Evolutionary conservation across 2,329 filamentous ascomycete genomes (phyloP).

Genomic region (Colletotrichum sansevieriae): DNA sequence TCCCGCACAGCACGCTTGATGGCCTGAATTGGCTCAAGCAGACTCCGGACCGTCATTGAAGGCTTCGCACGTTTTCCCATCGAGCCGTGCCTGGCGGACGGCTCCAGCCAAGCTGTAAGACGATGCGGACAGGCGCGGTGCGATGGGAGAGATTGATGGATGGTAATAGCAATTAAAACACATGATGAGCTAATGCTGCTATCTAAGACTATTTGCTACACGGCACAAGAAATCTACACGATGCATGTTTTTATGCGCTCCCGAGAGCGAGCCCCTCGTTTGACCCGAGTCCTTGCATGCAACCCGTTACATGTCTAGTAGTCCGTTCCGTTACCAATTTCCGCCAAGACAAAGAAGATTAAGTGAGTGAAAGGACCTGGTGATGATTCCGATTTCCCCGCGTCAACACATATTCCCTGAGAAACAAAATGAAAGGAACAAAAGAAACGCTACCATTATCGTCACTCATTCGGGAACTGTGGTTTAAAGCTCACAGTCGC

Average conservation of each 20-base stretch:
- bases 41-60: no score
- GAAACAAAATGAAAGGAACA: constrained; percentile 21
- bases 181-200: constrained; percentile 6
- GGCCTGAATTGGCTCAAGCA: neutral
- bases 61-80: neutral
- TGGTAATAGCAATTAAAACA: constrained; percentile 21
- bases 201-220: constrained; percentile 30
- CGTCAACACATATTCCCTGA: neutral
- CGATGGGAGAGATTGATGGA: neutral
- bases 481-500: no score
- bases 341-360: constrained; percentile 29
- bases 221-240: constrained; percentile 36
- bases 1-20: neutral
- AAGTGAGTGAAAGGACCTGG: constrained; percentile 22
- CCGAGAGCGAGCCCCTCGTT: constrained; percentile 23
- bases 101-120: neutral
- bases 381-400: neutral
- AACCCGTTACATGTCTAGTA: constrained; percentile 38
- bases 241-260: constrained; percentile 37
- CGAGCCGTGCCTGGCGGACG: neutral
- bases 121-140: neutral
- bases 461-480: neutral
- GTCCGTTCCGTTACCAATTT: constrained; percentile 13
- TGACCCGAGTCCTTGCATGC: constrained; percentile 32
- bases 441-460: constrained; percentile 12